Percentiles rank a stretch among this genome's conserved stretches.
Evolutionary conservation across 2,329 filamentous ascomycete species (phyloP).

Genomic region (Venturia carpophila): DNA sequence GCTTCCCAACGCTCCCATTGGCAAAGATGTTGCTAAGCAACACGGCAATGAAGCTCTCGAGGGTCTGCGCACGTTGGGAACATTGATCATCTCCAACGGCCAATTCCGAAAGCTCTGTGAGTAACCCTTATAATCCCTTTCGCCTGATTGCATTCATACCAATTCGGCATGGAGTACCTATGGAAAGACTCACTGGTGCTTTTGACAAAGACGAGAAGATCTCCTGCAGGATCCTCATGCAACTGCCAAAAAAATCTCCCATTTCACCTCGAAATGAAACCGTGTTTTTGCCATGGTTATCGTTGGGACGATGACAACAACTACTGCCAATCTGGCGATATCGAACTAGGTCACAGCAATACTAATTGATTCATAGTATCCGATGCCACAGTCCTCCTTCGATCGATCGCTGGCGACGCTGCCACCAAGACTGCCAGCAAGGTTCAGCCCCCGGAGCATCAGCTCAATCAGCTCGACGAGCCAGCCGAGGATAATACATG

Average conservation of each 20-base stretch:
- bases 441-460: constrained; percentile 70
- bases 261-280: too few relatives aligned
- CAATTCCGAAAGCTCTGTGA: constrained; percentile 85
- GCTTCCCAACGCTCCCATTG: constrained; percentile 58
- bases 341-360: not conserved
- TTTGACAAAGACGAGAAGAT: too few relatives aligned
- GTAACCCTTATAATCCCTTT: constrained; percentile 29
- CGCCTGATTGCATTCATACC: too few relatives aligned
- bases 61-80: constrained; percentile 80
- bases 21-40: constrained; percentile 69
- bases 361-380: constrained; percentile 45
- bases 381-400: constrained; percentile 71
- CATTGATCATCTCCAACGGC: constrained; percentile 86
- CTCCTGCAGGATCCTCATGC: too few relatives aligned
- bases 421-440: constrained; percentile 68
- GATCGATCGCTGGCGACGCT: constrained; percentile 87
- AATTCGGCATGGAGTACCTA: too few relatives aligned
- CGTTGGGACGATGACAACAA: not conserved
- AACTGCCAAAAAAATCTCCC: too few relatives aligned
- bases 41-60: constrained; percentile 78
- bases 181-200: too few relatives aligned
- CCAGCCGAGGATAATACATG: constrained; percentile 87
- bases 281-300: too few relatives aligned
- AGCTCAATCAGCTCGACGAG: constrained; percentile 68
- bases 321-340: not conserved